These are phyloP conservation scores for Talaromyces nanjingensis DNA, from an alignment of 495 filamentous ascomycete genomes.

Conservation along the genomic window DNA sequence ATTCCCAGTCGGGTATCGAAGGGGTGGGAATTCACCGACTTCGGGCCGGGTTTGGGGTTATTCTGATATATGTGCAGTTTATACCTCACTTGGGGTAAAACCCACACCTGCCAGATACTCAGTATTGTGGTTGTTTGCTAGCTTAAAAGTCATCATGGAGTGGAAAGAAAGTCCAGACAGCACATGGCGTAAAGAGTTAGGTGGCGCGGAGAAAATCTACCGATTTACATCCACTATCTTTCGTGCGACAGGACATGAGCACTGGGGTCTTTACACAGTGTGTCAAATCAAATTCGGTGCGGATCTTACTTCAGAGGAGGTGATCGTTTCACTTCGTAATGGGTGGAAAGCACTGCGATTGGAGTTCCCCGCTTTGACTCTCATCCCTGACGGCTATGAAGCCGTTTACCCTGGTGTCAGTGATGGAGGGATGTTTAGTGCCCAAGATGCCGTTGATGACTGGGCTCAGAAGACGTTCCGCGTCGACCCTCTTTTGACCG, in stretches of 20 bases:
- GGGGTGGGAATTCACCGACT: background rate
- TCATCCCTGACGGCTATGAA: slow-evolving; percentile 16
- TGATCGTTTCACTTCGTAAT: background rate
- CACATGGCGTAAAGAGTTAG: slow-evolving; percentile 6
- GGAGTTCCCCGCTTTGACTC: slow-evolving; percentile 10
- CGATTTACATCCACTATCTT: background rate
- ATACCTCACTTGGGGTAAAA: background rate
- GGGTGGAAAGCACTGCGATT: slow-evolving; percentile 5
- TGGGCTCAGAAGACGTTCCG: slow-evolving; percentile 8
- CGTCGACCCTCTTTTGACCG: background rate
- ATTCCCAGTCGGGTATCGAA: background rate
- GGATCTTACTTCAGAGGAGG: background rate
- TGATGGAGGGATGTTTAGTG: background rate
- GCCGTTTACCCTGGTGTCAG: background rate
- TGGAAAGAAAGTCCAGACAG: slow-evolving; percentile 26
- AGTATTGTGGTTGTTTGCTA: background rate
- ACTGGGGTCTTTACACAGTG: slow-evolving; percentile 5
- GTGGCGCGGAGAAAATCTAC: slow-evolving; percentile 8
- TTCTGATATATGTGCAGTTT: background rate
- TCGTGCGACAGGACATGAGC: background rate
- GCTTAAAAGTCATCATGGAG: background rate
- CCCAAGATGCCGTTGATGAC: background rate
- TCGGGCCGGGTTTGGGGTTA: background rate
- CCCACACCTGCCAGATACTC: background rate
- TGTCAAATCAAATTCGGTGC: background rate